Evolutionary conservation across 768 basidiomycete genomes (phyloP).

Genomic region (Lactarius trivialis): DNA sequence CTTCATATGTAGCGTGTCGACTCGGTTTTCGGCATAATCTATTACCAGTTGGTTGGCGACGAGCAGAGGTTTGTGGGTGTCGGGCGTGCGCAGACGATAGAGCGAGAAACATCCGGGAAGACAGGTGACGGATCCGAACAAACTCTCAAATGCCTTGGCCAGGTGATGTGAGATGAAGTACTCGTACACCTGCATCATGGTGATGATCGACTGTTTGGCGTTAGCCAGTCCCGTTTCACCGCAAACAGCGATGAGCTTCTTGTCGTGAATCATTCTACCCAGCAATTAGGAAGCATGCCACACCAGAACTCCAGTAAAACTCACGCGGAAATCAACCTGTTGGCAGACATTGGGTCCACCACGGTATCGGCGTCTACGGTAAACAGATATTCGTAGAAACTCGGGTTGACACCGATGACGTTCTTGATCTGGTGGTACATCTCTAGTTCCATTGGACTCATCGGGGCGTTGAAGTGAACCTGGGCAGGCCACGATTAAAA

Average conservation of each 20-base stretch:
- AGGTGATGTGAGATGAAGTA: slow-evolving; percentile 99
- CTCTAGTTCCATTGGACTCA: slow-evolving; percentile 96
- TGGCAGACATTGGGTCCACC: slow-evolving; percentile 80
- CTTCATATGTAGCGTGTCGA: slow-evolving; percentile 98
- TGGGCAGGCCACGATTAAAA: slow-evolving; percentile 26
- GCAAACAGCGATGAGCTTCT: slow-evolving; percentile 87
- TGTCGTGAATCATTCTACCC: slow-evolving; percentile 91
- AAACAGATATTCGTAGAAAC: slow-evolving; percentile 95
- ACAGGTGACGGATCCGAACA: slow-evolving; percentile 98
- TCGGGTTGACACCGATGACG: slow-evolving; percentile 97
- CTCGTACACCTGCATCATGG: slow-evolving; percentile 99
- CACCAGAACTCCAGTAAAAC: slow-evolving; percentile 30
- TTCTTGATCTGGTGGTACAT: slow-evolving; percentile 99
- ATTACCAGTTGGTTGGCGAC: slow-evolving; percentile 85
- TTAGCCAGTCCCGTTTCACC: slow-evolving; percentile 93
- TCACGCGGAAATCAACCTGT: slow-evolving; percentile 88
- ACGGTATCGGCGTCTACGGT: slow-evolving; percentile 95
- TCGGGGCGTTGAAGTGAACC: slow-evolving; percentile 95
- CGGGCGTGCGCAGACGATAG: slow-evolving; percentile 89
- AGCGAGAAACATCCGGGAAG: slow-evolving; percentile 98
- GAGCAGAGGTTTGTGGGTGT: slow-evolving; percentile 91
- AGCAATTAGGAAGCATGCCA: background rate
- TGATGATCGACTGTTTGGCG: slow-evolving; percentile 89
- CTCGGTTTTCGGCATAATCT: slow-evolving; percentile 93
- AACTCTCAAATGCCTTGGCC: slow-evolving; percentile 94